Percentiles rank a stretch among this genome's conserved stretches.
phyloP scores from a whole-genome alignment of 306 rosid species.

The Acacia acuminata region DNA sequence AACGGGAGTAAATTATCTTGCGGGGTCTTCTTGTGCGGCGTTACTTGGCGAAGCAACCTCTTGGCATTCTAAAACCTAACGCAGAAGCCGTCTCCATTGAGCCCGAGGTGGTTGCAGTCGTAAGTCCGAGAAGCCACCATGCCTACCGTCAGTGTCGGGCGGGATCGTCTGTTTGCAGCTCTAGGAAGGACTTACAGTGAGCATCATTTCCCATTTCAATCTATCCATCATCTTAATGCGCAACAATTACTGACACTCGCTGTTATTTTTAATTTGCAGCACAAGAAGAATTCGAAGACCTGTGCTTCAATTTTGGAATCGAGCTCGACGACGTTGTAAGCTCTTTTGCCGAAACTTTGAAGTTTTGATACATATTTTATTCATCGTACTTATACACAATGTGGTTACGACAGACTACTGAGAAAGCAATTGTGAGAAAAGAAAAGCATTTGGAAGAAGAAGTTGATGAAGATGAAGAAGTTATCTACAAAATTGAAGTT shows the following conservation, averaged over 20 bases:
- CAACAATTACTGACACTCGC: not conserved
- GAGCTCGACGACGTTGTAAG: constrained; percentile 6
- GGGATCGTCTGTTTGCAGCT: constrained; percentile 3
- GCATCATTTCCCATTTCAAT: not conserved
- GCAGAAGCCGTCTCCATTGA: not conserved
- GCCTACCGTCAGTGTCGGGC: constrained; percentile 1
- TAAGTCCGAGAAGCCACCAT: not conserved
- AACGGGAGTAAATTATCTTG: not conserved
- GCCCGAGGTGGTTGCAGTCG: not conserved
- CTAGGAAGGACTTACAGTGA: constrained; percentile 3
- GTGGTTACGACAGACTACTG: not conserved
- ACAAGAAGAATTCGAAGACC: constrained; percentile 4
- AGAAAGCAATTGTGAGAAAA: not conserved
- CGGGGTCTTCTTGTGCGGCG: not conserved
- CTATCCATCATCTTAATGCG: not conserved
- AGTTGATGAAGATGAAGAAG: not conserved
- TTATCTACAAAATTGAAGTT: constrained; percentile 1
- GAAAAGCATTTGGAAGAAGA: constrained; percentile 7
- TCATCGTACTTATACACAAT: not conserved
- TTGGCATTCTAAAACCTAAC: not conserved
- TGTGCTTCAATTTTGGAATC: constrained; percentile 3
- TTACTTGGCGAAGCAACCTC: not conserved
- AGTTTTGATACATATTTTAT: not conserved
- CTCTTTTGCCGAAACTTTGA: not conserved
- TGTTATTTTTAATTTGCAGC: not conserved